Evolutionary conservation across 75 land plant species (phyloP), one percentile per base, ranked within the genome.

Genomic region (Azolla pinnata): DNA sequence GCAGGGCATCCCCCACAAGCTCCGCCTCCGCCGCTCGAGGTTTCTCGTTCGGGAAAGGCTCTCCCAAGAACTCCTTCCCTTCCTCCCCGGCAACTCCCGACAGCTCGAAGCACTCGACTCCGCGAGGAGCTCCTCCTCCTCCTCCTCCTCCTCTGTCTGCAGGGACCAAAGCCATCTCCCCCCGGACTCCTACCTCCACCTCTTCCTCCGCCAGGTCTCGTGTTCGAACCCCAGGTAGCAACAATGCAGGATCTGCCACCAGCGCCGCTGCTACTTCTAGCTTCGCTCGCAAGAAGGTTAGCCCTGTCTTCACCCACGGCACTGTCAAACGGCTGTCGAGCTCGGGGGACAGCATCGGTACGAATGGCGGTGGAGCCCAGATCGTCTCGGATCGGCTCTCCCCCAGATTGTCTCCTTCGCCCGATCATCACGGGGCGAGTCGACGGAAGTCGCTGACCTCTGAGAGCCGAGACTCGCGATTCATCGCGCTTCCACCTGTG

Each of bases 401-500:
- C 23, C 56, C 74, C 19, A 61, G 77, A 17, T 62, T 70, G 47
- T 70, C 82, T n/a, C 20, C 61, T 19, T 82, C 78, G 12, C 69
- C 73, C 44, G 72, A 67, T 61, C 69, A 80, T 14, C 59, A 44
- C 47, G 51, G 62, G 45, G 73, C 75, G 9, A 51, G 73, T 27
- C 62, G 82, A 49, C 75, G 68, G 45, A 87, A 78, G 38, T 63
- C 72, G 7, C 58, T 73, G 33, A 73, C 91, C 10, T 66, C 81
- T 9, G 85, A 90, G 25, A 67, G 82, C 46, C 69, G 79, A 38
- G 87, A 90, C 52, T 79, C 90, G 31, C 82, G 81, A 10, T 73
- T 90, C 31, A 70, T 83, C 48, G 61, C 83, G 48, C 81, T 90
- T 31, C 97, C 97, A 1, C 77, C 88, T 44, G 90, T 81, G 62